Base-by-base conservation (phyloP, 441 rosid species). In the Omphalea diandra region DNA sequence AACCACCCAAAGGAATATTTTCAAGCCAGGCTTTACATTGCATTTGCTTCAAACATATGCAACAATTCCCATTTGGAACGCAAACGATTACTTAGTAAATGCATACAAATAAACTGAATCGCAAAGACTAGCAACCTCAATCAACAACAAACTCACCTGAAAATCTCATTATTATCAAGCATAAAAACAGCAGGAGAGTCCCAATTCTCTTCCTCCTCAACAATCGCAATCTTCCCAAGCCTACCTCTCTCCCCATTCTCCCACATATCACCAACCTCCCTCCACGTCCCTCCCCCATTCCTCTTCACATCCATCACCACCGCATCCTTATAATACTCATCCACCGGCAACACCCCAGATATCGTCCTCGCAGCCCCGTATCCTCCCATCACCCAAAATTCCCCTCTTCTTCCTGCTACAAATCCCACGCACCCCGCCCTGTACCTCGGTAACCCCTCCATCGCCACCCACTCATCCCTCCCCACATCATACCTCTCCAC, bases 331-430 rank as follows among this genome's bases (percentile, higher is more conserved):
- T 85, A 91, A 62, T 91, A 88, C 75, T 86, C 93, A 67, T 91
- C 97, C 55, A 94, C 93, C 0, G 97, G 94, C 69, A 89, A 85
- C 60, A 94, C 83, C 12, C 98, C 93, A 0, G 88, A 79, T 5
- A 94, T 80, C 0, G 88, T 87, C 80, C 95, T 88, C 6, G 95
- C 87, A 53, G 80, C 88, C 8, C 93, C 96, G 38, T 94, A 94
- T 5, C 98, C 98, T 60, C 98, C 98, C 93, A 94, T 89, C 57
- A 94, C 97, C 97, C 96, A 90, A 22, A 94, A 91, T 70, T 94
- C 93, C 69, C 73, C 77, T 12, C 73, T 77, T 12, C 60, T 72
- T 29, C 75, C 76, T 8, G 72, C 83, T 52, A 90, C 10, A 75
- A 94, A 87, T 20, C 98, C 98, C 53, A 81, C 86, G 70, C 96